Evolutionary conservation across 768 basidiomycete genomes (phyloP), one percentile per base, ranked within the genome.

Genomic region (Phylloporus rhodoxanthus): DNA sequence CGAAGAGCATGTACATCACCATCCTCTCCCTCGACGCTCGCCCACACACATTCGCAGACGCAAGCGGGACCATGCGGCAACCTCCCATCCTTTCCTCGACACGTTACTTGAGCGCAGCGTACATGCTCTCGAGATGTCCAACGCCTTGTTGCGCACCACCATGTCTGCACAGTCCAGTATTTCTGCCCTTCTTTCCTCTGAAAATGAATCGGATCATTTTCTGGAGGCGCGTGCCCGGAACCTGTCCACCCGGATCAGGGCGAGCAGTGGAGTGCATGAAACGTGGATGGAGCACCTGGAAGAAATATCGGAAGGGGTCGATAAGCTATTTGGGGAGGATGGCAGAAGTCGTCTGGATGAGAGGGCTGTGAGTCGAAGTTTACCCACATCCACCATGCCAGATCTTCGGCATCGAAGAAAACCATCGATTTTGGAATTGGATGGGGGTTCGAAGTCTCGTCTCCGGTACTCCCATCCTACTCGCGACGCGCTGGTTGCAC

Each of bases 101-200:
- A 76, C 83, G n/a, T 72, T 91, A 14, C 75, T 91, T 2, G 86
- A 81, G 50, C 81, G 89, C 54, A 89, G 87, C 55, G 86, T 91
- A 13, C 82, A 89, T 67, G 89, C 89, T 1, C 73, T 92, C 8
- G 90, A 91, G 63, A 82, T 90, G 75, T 91, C 89, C 5, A 91
- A 91, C 50, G 76, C 81, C 3, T 71, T 91, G 10, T 71, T 92
- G 40, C 83, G 87, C 61, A 82, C 80, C 11, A 85, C 85, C 19
- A 83, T 90, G 57, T 78, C 82, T 34, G 83, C 88, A 1, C 83
- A 85, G 54, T 74, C 81, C 11, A 79, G 71, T 29, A 69, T 76
- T 32, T 73, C 73, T 29, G 68, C 73, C 3, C 68, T 83, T 34
- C 65, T 84, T 26, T 72, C 75, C 20, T 59, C 74, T 14, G 80